Evolutionary conservation across 2,329 filamentous ascomycete species (phyloP).

Genomic region (Aureobasidium uvarum): DNA sequence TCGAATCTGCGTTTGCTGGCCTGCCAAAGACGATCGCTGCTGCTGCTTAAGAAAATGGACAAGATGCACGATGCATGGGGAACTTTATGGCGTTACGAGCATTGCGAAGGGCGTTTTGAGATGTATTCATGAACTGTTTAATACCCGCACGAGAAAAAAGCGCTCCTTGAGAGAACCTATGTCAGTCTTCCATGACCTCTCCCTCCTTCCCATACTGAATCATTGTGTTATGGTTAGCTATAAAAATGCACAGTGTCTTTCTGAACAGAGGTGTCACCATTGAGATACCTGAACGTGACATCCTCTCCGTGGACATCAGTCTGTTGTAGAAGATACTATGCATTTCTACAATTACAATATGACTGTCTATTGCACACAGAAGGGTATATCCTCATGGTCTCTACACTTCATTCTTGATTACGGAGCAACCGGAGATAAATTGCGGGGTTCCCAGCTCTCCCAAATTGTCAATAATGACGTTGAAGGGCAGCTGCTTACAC

Average conservation of each 20-base stretch:
- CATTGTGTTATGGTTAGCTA: too few species aligned
- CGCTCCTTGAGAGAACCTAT: not conserved
- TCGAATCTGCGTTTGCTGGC: constrained; percentile 27
- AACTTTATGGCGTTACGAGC: constrained; percentile 11
- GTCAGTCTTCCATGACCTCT: not conserved
- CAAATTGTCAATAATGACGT: constrained; percentile 15
- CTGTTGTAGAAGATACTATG: not conserved
- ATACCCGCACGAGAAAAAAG: constrained; percentile 11
- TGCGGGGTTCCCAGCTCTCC: constrained; percentile 6
- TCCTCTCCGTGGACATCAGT: not conserved
- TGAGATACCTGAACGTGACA: not conserved
- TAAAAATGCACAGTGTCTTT: too few species aligned
- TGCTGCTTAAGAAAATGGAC: not conserved
- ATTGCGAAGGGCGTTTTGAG: constrained; percentile 8
- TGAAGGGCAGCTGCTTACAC: constrained; percentile 5
- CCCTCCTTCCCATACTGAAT: not conserved
- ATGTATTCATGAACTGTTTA: constrained; percentile 7
- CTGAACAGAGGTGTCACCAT: too few species aligned
- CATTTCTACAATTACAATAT: not conserved
- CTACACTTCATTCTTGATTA: not conserved
- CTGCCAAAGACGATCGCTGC: constrained; percentile 8
- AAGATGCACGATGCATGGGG: not conserved
- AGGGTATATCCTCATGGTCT: not conserved
- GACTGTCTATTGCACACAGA: not conserved
- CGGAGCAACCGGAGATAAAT: constrained; percentile 14